phyloP scores from a whole-genome alignment of 345 rosid genomes.

The Ceriops zippeliana region DNA sequence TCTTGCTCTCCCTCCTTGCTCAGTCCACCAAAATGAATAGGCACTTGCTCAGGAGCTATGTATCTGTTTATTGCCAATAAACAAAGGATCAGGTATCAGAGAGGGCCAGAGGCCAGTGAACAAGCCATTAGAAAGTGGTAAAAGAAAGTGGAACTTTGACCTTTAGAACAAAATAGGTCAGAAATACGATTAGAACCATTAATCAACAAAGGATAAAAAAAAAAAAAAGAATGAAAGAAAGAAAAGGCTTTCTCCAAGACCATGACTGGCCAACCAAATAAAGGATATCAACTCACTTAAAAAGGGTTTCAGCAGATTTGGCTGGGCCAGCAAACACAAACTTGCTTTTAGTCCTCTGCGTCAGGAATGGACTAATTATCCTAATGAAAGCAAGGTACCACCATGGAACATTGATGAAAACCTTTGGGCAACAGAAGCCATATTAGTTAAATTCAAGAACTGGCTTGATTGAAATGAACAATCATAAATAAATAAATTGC shows the following conservation, averaged over 20 bases:
- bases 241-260: neutral
- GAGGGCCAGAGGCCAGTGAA: neutral
- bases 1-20: slow-evolving; percentile 42
- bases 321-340: slow-evolving; percentile 45
- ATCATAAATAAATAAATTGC: neutral
- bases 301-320: slow-evolving; percentile 44
- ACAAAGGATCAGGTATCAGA: neutral
- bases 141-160: neutral
- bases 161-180: neutral
- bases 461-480: neutral
- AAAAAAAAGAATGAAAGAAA: neutral
- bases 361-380: slow-evolving; percentile 52
- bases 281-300: slow-evolving; percentile 34
- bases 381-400: slow-evolving; percentile 50
- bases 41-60: slow-evolving; percentile 43
- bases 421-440: slow-evolving; percentile 24
- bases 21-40: slow-evolving; percentile 49
- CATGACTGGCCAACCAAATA: neutral
- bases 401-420: slow-evolving; percentile 58
- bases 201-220: neutral
- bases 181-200: neutral
- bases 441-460: neutral
- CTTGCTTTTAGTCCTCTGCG: slow-evolving; percentile 58
- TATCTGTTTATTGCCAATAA: slow-evolving; percentile 28
- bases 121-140: neutral